A percentile compares a stretch with the other conserved stretches of the same genome.
Evolutionary conservation across 306 rosid genomes (phyloP).

Genomic region (Coriaria nepalensis): DNA sequence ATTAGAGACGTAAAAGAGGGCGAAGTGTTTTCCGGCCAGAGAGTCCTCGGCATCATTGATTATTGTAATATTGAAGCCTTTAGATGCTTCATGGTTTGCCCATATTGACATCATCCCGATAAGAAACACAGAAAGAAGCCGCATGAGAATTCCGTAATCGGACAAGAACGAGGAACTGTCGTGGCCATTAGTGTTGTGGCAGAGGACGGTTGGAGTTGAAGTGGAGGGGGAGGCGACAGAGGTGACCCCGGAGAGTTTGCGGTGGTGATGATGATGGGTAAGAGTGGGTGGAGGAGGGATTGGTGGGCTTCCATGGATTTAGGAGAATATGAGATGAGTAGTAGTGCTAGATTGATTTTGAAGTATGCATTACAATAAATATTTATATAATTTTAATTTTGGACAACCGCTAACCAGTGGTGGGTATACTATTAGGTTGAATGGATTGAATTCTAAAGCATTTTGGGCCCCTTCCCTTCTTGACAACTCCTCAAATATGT

Average conservation of each 20-base stretch:
- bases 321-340: background rate
- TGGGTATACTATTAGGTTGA: too few species aligned
- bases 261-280: background rate
- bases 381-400: too few species aligned
- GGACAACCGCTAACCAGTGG: too few species aligned
- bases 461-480: too few species aligned
- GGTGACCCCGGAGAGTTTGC: background rate
- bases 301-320: constrained; percentile 1
- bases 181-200: background rate
- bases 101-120: constrained; percentile 34
- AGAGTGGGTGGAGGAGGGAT: constrained; percentile 20
- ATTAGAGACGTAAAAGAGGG: constrained; percentile 43
- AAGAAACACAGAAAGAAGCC: constrained; percentile 22
- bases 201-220: background rate
- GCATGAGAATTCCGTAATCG: constrained; percentile 11
- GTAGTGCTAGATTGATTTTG: too few species aligned
- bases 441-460: too few species aligned
- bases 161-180: constrained; percentile 3
- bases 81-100: constrained; percentile 57
- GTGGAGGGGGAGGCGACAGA: constrained; percentile 6
- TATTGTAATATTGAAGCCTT: constrained; percentile 33
- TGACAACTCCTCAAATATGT: too few species aligned
- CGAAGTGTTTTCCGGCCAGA: constrained; percentile 26
- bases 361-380: too few species aligned
- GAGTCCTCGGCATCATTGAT: constrained; percentile 32